A percentile compares a stretch with the other conserved stretches of the same genome.
Conservation (phyloP, 2,329 filamentous ascomycete species). For the Fusarium pseudocircinatum region DNA sequence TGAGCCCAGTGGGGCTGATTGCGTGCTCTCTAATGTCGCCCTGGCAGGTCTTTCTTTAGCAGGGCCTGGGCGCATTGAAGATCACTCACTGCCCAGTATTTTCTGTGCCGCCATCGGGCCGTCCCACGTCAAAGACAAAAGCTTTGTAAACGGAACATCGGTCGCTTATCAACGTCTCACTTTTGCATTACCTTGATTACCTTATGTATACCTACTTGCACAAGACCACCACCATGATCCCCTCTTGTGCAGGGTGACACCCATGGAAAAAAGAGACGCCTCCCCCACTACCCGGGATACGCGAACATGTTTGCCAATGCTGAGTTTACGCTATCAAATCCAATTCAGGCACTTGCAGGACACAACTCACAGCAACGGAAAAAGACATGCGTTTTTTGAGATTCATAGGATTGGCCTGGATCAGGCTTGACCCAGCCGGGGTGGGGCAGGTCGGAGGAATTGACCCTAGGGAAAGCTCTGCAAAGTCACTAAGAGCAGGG, state of each 20-base stretch:
- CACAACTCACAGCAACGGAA: slow-evolving; percentile 18
- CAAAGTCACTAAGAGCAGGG: slow-evolving; percentile 20
- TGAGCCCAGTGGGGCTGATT: slow-evolving; percentile 33
- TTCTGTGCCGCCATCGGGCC: slow-evolving; percentile 10
- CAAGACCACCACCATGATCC: slow-evolving; percentile 12
- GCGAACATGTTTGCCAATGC: slow-evolving; percentile 33
- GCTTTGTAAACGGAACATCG: slow-evolving; percentile 9
- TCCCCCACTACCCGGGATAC: slow-evolving; percentile 18
- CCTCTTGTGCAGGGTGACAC: slow-evolving; percentile 13
- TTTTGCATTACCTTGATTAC: background rate
- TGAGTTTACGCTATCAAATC: slow-evolving; percentile 36
- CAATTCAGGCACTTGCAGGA: slow-evolving; percentile 18
- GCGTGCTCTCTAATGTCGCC: slow-evolving; percentile 29
- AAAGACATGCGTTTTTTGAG: slow-evolving; percentile 10
- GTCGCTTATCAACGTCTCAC: slow-evolving; percentile 19
- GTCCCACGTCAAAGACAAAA: background rate
- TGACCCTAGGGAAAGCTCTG: slow-evolving; percentile 18
- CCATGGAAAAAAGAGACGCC: slow-evolving; percentile 15
- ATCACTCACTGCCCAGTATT: background rate
- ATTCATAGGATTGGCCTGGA: slow-evolving; percentile 23
- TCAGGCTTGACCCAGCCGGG: slow-evolving; percentile 9
- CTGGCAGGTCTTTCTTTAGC: slow-evolving; percentile 15
- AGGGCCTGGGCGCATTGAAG: slow-evolving; percentile 13
- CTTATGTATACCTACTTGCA: background rate
- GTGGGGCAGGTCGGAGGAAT: slow-evolving; percentile 30